Base-by-base conservation (phyloP, 139 green algal species). In the Chlorella sp. region DNA sequence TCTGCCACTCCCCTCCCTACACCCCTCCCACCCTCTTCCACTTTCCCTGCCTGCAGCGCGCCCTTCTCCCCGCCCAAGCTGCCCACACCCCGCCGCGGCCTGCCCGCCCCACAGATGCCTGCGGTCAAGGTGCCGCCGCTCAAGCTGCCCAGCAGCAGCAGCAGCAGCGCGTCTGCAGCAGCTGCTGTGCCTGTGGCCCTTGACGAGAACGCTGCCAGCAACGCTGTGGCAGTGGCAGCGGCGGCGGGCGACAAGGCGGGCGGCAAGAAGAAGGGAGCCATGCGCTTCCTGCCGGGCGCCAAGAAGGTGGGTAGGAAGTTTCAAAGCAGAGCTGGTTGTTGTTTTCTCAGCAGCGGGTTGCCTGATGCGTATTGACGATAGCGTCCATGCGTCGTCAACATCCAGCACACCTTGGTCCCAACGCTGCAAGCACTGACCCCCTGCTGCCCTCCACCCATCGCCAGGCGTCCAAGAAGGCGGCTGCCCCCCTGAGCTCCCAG, bases 281-380 rank as follows among this genome's bases (percentile, higher is more conserved):
- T 75, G 78, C 78, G 39, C 26, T 83, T 83, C 63, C 44, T 83
- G 39, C 63, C 78, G 64, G 64, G 64, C 18, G 57, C 47, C 39
- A 83, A 83, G 63, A 83, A 83, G 78, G 78, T 67, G 47, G 36
- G n/a, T 7, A 64, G 73, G 36, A 11, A 28, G 26, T n/a, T n/a
- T n/a, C n/a, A n/a, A n/a, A n/a, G n/a, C n/a, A n/a, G n/a, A n/a
- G n/a, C n/a, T n/a, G 64, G 64, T 23, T 34, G 64, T 18, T n/a
- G 64, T 51, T 51, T n/a, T n/a, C n/a, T n/a, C n/a, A n/a, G n/a
- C n/a, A n/a, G n/a, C n/a, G n/a, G n/a, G n/a, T n/a, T n/a, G n/a
- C n/a, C n/a, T n/a, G n/a, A n/a, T n/a, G n/a, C n/a, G n/a, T n/a
- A n/a, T n/a, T n/a, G n/a, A n/a, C n/a, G n/a, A n/a, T n/a, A n/a